phyloP scores from a whole-genome alignment of 305 asterid genomes.

The Lippia alba region DNA sequence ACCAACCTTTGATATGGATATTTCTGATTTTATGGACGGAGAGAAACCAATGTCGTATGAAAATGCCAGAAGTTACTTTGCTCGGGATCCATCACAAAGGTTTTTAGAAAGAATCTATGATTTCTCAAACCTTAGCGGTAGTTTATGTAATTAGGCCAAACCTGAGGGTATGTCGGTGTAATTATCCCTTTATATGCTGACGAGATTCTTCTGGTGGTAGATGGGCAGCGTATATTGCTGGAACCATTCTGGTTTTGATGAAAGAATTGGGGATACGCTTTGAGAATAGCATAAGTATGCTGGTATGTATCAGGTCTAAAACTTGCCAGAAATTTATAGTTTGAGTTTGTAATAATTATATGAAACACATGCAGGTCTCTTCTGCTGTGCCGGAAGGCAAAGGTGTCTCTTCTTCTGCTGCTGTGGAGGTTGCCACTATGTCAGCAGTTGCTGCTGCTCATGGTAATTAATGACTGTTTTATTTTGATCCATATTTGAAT shows the following conservation, averaged over 20 bases:
- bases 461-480: slow-evolving; percentile 48
- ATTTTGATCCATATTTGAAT: not conserved
- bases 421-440: slow-evolving; percentile 99
- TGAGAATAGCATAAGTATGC: slow-evolving; percentile 80
- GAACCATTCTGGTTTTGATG: slow-evolving; percentile 95
- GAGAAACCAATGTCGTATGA: slow-evolving; percentile 81
- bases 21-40: slow-evolving; percentile 92
- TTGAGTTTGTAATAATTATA: no score
- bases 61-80: slow-evolving; percentile 83
- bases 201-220: slow-evolving; percentile 44
- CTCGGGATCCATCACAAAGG: slow-evolving; percentile 97
- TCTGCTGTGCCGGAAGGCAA: slow-evolving; percentile 99
- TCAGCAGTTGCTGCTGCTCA: slow-evolving; percentile 94
- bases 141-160: no score
- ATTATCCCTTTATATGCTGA: no score
- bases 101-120: slow-evolving; percentile 9
- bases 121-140: no score
- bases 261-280: slow-evolving; percentile 80
- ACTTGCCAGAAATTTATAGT: no score
- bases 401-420: slow-evolving; percentile 99
- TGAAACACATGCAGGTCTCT: slow-evolving; percentile 65
- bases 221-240: slow-evolving; percentile 99
- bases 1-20: slow-evolving; percentile 98
- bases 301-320: slow-evolving; percentile 50
- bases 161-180: no score